Percentiles rank a stretch among this genome's conserved stretches.
Evolutionary conservation across 805 yeast genomes (phyloP).

Genomic region (Saccharomyces cerevisiae): DNA sequence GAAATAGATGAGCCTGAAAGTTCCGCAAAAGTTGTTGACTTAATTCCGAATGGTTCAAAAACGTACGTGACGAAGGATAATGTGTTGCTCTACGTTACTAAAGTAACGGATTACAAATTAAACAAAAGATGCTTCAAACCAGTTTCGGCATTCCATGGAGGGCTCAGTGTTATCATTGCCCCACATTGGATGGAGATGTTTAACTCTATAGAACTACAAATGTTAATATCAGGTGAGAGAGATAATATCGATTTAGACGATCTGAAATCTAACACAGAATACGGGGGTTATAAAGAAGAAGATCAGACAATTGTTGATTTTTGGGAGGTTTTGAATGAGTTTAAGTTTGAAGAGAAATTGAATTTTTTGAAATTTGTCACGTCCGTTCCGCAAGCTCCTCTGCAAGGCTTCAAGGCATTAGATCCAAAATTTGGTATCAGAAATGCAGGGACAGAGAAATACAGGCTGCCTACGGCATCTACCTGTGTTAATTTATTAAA

Average conservation of each 20-base stretch:
- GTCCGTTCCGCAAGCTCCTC: slow-evolving; percentile 84
- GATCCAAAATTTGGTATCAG: slow-evolving; percentile 76
- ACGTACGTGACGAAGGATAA: slow-evolving; percentile 52
- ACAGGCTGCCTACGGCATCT: slow-evolving; percentile 79
- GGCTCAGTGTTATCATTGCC: slow-evolving; percentile 59
- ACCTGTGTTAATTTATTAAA: slow-evolving; percentile 87
- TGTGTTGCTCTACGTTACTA: slow-evolving; percentile 64
- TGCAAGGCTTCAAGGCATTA: slow-evolving; percentile 71
- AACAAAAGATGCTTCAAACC: slow-evolving; percentile 57
- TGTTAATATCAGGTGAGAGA: slow-evolving; percentile 74
- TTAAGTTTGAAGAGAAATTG: slow-evolving; percentile 52
- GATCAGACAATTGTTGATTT: slow-evolving; percentile 57
- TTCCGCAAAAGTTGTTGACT: slow-evolving; percentile 40
- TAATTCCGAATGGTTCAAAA: slow-evolving; percentile 52
- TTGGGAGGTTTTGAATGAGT: slow-evolving; percentile 70
- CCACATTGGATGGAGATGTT: slow-evolving; percentile 78
- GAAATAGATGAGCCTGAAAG: slow-evolving; percentile 44
- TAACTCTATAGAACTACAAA: slow-evolving; percentile 74
- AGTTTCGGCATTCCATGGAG: slow-evolving; percentile 50
- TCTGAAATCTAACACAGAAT: slow-evolving; percentile 50
- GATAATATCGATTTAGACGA: slow-evolving; percentile 64
- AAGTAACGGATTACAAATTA: slow-evolving; percentile 69
- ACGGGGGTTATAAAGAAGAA: slow-evolving; percentile 51
- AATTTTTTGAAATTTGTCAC: slow-evolving; percentile 81
- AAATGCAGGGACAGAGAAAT: slow-evolving; percentile 47